These are phyloP conservation scores for Candida ulmi DNA, from an alignment of 805 yeast genomes.

Conservation along the genomic window DNA sequence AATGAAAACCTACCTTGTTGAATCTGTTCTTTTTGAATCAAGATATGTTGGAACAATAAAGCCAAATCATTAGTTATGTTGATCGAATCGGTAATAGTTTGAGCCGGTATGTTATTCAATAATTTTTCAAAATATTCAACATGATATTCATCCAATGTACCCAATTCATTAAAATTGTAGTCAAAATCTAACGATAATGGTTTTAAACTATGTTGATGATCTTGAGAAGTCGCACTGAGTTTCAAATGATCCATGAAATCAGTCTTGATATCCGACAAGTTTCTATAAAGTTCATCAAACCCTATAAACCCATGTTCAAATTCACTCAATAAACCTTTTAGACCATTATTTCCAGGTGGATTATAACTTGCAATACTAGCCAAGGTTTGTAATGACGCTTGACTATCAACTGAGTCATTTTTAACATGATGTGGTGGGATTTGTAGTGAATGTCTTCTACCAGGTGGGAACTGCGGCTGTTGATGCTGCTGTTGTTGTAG, in stretches of 20 bases:
- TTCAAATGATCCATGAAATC: slow-evolving; percentile 13
- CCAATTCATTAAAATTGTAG: not conserved
- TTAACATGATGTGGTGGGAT: slow-evolving; percentile 5
- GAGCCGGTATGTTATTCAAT: slow-evolving; percentile 7
- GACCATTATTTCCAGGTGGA: not conserved
- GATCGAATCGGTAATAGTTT: slow-evolving; percentile 3
- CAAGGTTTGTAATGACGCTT: slow-evolving; percentile 17
- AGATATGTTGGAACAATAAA: slow-evolving; percentile 10
- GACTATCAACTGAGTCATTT: slow-evolving; percentile 20
- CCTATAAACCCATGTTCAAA: slow-evolving; percentile 9
- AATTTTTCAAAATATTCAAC: slow-evolving; percentile 4
- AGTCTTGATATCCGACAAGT: slow-evolving; percentile 13
- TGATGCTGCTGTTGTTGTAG: not conserved
- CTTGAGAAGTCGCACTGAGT: not conserved
- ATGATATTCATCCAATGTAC: not conserved
- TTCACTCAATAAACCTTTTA: slow-evolving; percentile 3
- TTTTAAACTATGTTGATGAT: not conserved
- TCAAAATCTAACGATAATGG: slow-evolving; percentile 1
- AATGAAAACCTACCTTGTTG: not conserved
- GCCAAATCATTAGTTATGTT: not conserved
- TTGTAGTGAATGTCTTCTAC: slow-evolving; percentile 4
- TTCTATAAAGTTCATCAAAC: slow-evolving; percentile 8
- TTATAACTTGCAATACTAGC: slow-evolving; percentile 21
- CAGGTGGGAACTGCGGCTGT: not conserved
- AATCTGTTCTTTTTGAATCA: slow-evolving; percentile 1